Conservation (phyloP, 495 filamentous ascomycete genomes). For the Trypethelium eluteriae region DNA sequence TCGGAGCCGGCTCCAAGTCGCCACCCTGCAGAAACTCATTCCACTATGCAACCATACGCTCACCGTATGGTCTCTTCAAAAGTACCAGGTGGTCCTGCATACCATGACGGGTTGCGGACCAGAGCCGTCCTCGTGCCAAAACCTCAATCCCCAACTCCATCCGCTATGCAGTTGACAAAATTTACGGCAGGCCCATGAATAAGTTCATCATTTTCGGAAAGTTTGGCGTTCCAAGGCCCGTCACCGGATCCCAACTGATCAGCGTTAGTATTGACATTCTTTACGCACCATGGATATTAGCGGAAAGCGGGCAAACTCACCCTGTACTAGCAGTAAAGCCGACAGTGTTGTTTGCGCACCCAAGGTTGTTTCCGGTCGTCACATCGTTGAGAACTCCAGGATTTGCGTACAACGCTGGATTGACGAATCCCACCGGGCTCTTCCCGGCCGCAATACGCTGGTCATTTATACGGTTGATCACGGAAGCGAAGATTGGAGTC, state of each 20-base stretch:
- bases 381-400: constrained; percentile 55
- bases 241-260: constrained; percentile 45
- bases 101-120: neutral
- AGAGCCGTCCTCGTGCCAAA: neutral
- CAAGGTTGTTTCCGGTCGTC: constrained; percentile 49
- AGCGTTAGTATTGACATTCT: neutral
- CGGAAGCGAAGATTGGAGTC: constrained; percentile 30
- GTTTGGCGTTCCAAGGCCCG: constrained; percentile 49
- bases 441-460: constrained; percentile 49
- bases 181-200: constrained; percentile 23
- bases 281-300: neutral
- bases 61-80: neutral
- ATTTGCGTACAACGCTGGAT: constrained; percentile 53
- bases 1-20: neutral
- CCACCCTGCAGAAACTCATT: neutral
- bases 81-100: no score
- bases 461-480: constrained; percentile 57
- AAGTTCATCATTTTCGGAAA: constrained; percentile 31
- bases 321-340: constrained; percentile 12
- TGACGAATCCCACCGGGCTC: constrained; percentile 51
- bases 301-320: neutral
- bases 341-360: constrained; percentile 49
- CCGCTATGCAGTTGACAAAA: neutral
- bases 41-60: neutral
- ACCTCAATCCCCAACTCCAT: neutral